Conservation (phyloP, 208 protist species). For the Trypanosoma mega region DNA sequence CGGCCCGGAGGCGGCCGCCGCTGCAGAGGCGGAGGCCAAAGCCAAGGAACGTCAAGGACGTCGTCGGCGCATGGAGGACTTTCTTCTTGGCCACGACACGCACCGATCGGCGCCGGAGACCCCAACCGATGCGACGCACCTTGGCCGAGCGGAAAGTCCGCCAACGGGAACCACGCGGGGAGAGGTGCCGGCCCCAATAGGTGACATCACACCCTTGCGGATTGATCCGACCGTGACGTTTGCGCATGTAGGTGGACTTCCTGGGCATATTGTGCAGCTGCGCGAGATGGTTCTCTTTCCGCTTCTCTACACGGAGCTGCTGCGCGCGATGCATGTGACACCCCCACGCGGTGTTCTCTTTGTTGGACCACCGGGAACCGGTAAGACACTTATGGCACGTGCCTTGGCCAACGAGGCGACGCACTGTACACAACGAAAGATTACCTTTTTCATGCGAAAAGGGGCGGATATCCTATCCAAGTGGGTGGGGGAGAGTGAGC, state of each 20-base stretch:
- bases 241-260: constrained; percentile 76
- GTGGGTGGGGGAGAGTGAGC: constrained; percentile 98
- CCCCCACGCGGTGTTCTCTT: constrained; percentile 98
- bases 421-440: constrained; percentile 82
- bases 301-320: constrained; percentile 68
- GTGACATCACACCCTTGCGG: constrained; percentile 64
- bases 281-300: constrained; percentile 86
- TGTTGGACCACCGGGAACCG: constrained; percentile 99
- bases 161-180: no score
- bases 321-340: constrained; percentile 47
- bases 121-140: background rate
- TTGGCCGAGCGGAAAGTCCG: background rate
- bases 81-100: constrained; percentile 23
- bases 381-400: constrained; percentile 99
- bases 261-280: constrained; percentile 72
- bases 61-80: constrained; percentile 34
- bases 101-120: background rate
- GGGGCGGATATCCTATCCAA: constrained; percentile 97
- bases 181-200: constrained; percentile 32
- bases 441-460: constrained; percentile 97
- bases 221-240: constrained; percentile 67
- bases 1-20: constrained; percentile 17
- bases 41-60: constrained; percentile 4
- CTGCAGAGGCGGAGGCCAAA: constrained; percentile 18
- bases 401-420: constrained; percentile 98